Conservation (phyloP, 1,284 basidiomycete genomes). For the Sporisorium graminicola region DNA sequence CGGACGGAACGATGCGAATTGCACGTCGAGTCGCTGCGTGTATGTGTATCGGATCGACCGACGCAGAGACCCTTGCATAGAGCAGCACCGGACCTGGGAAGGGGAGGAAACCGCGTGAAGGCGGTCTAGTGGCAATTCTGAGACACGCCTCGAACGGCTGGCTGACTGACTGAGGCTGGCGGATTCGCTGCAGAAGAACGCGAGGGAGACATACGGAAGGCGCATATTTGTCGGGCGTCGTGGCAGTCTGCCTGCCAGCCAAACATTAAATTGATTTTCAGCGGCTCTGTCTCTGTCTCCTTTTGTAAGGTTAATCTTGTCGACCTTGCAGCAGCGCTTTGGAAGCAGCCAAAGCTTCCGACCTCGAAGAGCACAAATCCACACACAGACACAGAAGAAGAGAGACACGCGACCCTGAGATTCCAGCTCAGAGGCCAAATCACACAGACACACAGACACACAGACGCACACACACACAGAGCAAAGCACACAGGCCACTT, state of each 20-base stretch:
- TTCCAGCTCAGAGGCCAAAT: slow-evolving; percentile 8
- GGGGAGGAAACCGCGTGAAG: background rate
- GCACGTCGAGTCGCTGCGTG: background rate
- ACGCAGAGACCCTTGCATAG: slow-evolving; percentile 30
- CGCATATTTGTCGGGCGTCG: no score
- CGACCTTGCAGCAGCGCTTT: background rate
- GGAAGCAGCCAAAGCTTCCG: background rate
- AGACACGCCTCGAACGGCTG: background rate
- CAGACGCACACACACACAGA: background rate
- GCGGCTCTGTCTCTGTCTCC: background rate
- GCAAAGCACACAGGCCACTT: slow-evolving; percentile 6
- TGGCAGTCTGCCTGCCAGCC: background rate
- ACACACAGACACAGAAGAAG: no score
- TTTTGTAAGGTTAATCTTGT: no score
- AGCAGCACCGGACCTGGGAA: background rate
- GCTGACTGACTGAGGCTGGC: background rate
- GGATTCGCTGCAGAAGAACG: slow-evolving; percentile 3
- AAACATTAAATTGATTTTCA: background rate
- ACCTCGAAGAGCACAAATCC: background rate
- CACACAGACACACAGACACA: no score
- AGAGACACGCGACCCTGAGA: background rate
- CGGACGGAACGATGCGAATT: background rate
- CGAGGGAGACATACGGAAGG: background rate
- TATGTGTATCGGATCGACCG: background rate
- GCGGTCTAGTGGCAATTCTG: background rate